Evolutionary conservation across 2,329 filamentous ascomycete species (phyloP), one percentile per base, ranked within the genome.

Genomic region (Hymenoscyphus repandus): DNA sequence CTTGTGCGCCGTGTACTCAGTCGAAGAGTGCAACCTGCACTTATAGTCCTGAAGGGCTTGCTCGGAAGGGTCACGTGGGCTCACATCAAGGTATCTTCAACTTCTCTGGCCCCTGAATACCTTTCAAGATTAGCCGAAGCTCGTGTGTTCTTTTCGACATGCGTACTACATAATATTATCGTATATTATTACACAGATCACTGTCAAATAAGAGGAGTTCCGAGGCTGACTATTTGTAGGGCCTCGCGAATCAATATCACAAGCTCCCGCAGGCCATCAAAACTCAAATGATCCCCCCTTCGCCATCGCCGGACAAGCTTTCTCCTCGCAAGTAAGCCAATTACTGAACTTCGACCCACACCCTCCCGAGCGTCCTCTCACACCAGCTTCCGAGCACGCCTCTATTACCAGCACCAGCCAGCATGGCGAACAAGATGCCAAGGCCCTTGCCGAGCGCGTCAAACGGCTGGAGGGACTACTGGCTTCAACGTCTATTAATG

Each of bases 1-100:
- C 72, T 3, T 75, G 72, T 53, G 50, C 56, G 12, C 68, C 68
- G 52, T 74, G 70, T 55, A 59, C 64, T 6, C 54, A 57, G 13
- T 59, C 62, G 1, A 61, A 62, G 15, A 64, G 63, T 39, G 56
- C 58, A 40, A 57, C 56, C 4, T 74, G 71, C 48, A 60, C 52
- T 13, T 73, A 62, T 44, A 53, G 45, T 47, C 49, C 50, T 13
- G 51, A 53, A 15, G 53, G 41, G 18, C n/a, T 46, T 13, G 46
- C 47, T 22, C n/a, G 22, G 1, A 45, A 44, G 6, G 33, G 39
- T 51, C 49, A 55, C 38, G 39, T 41, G 46, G 31, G 15, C 10
- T 27, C 22, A 27, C 4, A 27, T 27, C 22, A 27, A 27, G 15
- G 15, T 38, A 17, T 12, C 32, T 36, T 32, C 22, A n/a, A 27